Evolutionary conservation across 306 rosid genomes (phyloP).

Genomic region (Cicer cuneatum): DNA sequence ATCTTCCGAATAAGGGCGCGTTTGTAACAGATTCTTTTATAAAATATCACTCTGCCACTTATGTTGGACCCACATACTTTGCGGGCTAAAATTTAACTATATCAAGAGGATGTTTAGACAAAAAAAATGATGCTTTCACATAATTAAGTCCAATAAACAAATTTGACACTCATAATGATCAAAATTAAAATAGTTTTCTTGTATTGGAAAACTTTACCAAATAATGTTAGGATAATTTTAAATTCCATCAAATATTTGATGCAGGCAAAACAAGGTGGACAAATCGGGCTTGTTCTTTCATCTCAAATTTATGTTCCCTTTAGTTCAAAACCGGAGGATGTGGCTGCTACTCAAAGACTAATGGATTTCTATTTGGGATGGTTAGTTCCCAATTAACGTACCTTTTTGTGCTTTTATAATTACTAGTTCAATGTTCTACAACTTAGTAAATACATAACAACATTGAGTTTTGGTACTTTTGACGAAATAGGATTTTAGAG

Average conservation of each 20-base stretch:
- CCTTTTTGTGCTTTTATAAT: neutral
- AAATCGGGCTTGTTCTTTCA: constrained; percentile 51
- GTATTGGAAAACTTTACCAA: too few relatives aligned
- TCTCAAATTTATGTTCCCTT: constrained; percentile 41
- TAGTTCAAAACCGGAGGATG: constrained; percentile 45
- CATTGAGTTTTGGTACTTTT: neutral
- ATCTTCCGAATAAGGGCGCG: too few relatives aligned
- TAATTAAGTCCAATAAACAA: too few relatives aligned
- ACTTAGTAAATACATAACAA: neutral
- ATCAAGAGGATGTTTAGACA: too few relatives aligned
- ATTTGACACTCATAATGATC: too few relatives aligned
- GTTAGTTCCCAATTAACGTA: constrained; percentile 33
- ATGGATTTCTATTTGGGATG: constrained; percentile 53
- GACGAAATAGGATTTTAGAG: constrained; percentile 41
- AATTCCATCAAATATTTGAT: neutral
- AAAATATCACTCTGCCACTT: too few relatives aligned
- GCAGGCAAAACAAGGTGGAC: constrained; percentile 51
- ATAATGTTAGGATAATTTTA: too few relatives aligned
- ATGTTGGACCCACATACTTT: too few relatives aligned
- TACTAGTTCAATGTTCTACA: neutral
- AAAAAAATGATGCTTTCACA: too few relatives aligned
- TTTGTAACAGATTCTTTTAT: too few relatives aligned
- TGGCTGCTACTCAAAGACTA: constrained; percentile 45
- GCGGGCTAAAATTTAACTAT: too few relatives aligned
- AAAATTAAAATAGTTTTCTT: too few relatives aligned